Evolutionary conservation across 805 yeast species (phyloP).

Genomic region (Kodamaea leandrae): DNA sequence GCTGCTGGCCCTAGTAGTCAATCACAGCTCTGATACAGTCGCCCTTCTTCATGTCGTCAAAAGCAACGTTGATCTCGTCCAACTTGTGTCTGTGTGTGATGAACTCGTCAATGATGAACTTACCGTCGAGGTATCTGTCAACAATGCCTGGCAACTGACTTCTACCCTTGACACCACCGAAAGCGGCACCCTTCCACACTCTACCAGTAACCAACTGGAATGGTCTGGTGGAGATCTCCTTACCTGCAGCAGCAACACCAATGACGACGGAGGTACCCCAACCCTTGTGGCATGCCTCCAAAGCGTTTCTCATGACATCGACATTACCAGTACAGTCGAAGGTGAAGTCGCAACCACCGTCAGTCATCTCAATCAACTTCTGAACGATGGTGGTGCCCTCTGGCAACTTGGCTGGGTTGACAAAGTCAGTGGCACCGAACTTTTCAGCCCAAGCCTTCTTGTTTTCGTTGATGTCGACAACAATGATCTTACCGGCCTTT

Average conservation of each 20-base stretch:
- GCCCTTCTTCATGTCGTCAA: slow-evolving; percentile 93
- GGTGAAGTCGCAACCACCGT: slow-evolving; percentile 95
- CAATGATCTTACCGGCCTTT: slow-evolving; percentile 78
- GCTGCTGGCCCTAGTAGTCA: slow-evolving; percentile 32
- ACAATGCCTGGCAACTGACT: slow-evolving; percentile 90
- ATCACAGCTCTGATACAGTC: slow-evolving; percentile 91
- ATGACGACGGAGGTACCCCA: slow-evolving; percentile 96
- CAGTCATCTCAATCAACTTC: slow-evolving; percentile 80
- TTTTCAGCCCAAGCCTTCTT: slow-evolving; percentile 83
- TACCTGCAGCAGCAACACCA: slow-evolving; percentile 98
- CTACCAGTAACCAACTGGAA: slow-evolving; percentile 99
- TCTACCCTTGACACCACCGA: slow-evolving; percentile 98
- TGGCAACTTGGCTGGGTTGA: slow-evolving; percentile 77
- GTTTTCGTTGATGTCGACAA: slow-evolving; percentile 80
- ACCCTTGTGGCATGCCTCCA: slow-evolving; percentile 97
- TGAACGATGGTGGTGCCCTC: slow-evolving; percentile 77
- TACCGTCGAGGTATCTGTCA: slow-evolving; percentile 77
- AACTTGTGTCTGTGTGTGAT: slow-evolving; percentile 86
- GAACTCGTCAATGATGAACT: slow-evolving; percentile 88
- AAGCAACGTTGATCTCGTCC: slow-evolving; percentile 78
- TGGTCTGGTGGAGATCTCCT: slow-evolving; percentile 95
- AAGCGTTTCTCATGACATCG: slow-evolving; percentile 90
- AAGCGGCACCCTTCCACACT: slow-evolving; percentile 99
- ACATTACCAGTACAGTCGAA: slow-evolving; percentile 98
- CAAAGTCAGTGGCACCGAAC: slow-evolving; percentile 94